These are phyloP conservation scores for Phytophthora colocasiae DNA, from an alignment of 352 stramenopile genomes.

Conservation along the genomic window DNA sequence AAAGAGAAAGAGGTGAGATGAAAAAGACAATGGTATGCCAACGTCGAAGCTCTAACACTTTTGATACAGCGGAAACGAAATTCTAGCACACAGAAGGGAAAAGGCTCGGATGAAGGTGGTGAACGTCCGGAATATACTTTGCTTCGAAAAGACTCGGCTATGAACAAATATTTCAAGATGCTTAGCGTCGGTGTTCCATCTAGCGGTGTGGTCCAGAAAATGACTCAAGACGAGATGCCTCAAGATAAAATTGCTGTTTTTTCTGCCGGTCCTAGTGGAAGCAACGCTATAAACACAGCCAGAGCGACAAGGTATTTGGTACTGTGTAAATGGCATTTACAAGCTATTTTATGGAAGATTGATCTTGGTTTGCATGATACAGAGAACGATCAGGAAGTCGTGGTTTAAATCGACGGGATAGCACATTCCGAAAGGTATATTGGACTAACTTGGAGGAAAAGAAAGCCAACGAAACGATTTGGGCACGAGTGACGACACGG, in stretches of 20 bases:
- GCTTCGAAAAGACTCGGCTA: conserved; percentile 59
- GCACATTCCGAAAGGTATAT: conserved; percentile 80
- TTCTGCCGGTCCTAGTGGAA: conserved; percentile 51
- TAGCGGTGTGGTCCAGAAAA: conserved; percentile 79
- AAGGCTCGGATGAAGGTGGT: conserved; percentile 4
- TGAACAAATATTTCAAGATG: conserved; percentile 91
- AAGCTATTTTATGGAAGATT: too few relatives aligned
- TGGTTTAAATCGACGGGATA: conserved; percentile 45
- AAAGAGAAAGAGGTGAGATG: conserved; percentile 64
- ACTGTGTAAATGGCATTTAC: neutral
- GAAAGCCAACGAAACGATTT: conserved; percentile 72
- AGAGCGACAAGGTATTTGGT: conserved; percentile 12
- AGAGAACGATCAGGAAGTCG: conserved; percentile 16
- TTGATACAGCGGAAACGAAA: conserved; percentile 47
- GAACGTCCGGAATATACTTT: conserved; percentile 66
- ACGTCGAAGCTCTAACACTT: conserved; percentile 11
- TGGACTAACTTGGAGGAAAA: conserved; percentile 78
- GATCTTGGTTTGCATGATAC: too few relatives aligned
- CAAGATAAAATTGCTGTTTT: conserved; percentile 70
- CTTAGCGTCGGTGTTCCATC: conserved; percentile 75
- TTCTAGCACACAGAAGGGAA: conserved; percentile 23
- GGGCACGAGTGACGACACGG: conserved; percentile 67
- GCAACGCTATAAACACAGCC: neutral
- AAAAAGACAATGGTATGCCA: neutral
- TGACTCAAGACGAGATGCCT: conserved; percentile 78